Evolutionary conservation across 1,284 basidiomycete genomes (phyloP).

Genomic region (Phellinidium pouzarii): DNA sequence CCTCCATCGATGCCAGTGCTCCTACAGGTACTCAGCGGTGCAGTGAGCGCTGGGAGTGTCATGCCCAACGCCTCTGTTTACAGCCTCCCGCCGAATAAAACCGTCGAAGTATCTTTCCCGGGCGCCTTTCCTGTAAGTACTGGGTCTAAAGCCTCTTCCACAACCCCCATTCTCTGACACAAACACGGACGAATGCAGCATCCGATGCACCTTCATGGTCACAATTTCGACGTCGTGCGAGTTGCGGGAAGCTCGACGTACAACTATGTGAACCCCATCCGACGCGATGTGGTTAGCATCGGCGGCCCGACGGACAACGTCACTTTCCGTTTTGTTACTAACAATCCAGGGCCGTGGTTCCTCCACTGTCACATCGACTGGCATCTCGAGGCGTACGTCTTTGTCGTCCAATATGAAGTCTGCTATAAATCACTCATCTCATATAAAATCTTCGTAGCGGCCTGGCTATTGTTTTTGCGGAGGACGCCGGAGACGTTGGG

Average conservation of each 20-base stretch:
- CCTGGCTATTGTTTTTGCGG: slow-evolving; percentile 17
- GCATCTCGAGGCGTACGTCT: slow-evolving; percentile 18
- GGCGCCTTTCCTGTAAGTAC: slow-evolving; percentile 10
- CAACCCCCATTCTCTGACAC: slow-evolving; percentile 23
- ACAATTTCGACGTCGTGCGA: slow-evolving; percentile 28
- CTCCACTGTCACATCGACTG: slow-evolving; percentile 19
- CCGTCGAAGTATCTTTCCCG: slow-evolving; percentile 32
- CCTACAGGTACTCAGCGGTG: slow-evolving; percentile 33
- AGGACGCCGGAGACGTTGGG: slow-evolving; percentile 9
- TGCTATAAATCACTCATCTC: neutral
- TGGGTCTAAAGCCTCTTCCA: neutral
- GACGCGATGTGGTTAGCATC: slow-evolving; percentile 28
- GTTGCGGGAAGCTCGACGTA: slow-evolving; percentile 24
- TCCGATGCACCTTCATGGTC: slow-evolving; percentile 16
- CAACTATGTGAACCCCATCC: slow-evolving; percentile 30
- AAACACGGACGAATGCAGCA: slow-evolving; percentile 27
- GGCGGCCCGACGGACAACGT: slow-evolving; percentile 28
- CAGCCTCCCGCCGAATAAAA: slow-evolving; percentile 26
- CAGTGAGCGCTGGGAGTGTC: slow-evolving; percentile 26
- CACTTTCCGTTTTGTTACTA: slow-evolving; percentile 24
- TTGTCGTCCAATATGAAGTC: neutral
- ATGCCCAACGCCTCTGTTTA: slow-evolving; percentile 29
- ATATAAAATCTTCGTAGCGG: neutral
- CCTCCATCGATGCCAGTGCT: slow-evolving; percentile 30
- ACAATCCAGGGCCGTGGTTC: slow-evolving; percentile 18